Base-by-base conservation (phyloP, 805 yeast species). In the Yamadazyma scolyti region DNA sequence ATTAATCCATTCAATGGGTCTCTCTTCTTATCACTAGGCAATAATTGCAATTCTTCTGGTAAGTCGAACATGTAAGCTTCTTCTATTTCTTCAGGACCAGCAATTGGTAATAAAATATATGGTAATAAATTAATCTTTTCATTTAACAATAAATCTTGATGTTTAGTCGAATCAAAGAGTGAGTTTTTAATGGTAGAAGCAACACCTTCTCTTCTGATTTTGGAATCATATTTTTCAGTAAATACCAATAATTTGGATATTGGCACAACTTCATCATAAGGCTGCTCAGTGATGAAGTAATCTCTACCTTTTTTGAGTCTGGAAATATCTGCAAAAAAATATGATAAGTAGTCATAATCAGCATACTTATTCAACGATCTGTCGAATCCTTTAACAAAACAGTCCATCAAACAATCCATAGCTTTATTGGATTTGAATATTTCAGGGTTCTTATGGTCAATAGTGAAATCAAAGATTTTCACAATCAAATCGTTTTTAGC, bases 141-240 rank as follows among this genome's bases (percentile, higher is more conserved):
- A 46, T 83, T 82, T 4, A 63, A 65, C 23, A 87, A 54, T 25
- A 90, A 62, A 15, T 52, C 55, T 45, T 59, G 58, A 52, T 90
- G 97, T 20, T 74, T 57, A 23, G 77, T 75, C 1, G 84, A 66
- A 50, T 89, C 96, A 49, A 90, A 90, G 29, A 90, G 62, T 0
- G 90, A 75, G 58, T 90, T 90, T 55, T 93, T 90, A 45, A 93
- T 84, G 2, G 96, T 83, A 4, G 95, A 82, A 1, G 95, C 94
- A 22, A 86, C 89, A 50, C 96, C 97, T 52, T 83, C 89, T 58
- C 97, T 74, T 61, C 97, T 78, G 16, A 77, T 75, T 47, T 76
- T 77, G 9, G 85, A 69, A 49, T 82, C 89, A 43, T 79, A 82
- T 48, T 79, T 76, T 50, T 85, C 89, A 4, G 96, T 82, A 59